phyloP scores from a whole-genome alignment of 2,329 filamentous ascomycete species.

The Zymoseptoria passerinii region DNA sequence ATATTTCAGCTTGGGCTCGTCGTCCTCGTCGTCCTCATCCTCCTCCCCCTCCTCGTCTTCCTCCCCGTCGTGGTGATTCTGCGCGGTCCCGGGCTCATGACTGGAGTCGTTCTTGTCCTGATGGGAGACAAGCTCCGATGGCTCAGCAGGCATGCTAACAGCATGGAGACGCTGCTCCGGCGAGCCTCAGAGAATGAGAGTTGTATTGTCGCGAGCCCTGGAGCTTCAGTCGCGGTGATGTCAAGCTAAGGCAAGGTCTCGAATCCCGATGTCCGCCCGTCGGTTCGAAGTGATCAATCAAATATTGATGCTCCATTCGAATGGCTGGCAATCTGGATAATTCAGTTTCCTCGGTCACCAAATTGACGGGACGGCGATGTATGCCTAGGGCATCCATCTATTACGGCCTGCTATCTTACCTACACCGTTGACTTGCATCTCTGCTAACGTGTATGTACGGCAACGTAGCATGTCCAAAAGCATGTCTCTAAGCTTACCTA shows the following conservation, averaged over 20 bases:
- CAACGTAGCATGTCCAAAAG: too few species aligned
- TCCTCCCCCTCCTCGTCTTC: conserved; percentile 45
- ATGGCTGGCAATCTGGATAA: too few species aligned
- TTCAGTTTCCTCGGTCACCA: too few species aligned
- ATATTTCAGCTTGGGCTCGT: conserved; percentile 92
- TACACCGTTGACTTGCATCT: too few species aligned
- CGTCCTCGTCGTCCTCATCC: conserved; percentile 76
- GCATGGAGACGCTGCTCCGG: conserved; percentile 18
- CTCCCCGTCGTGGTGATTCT: conserved; percentile 23
- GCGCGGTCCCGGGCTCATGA: conserved; percentile 3
- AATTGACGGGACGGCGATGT: too few species aligned
- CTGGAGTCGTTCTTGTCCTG: conserved; percentile 3
- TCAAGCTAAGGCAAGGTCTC: neutral
- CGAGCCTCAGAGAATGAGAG: neutral
- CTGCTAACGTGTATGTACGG: too few species aligned
- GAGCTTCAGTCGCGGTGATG: neutral
- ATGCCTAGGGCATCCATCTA: too few species aligned
- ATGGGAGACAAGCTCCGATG: conserved; percentile 19
- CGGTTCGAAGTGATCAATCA: neutral
- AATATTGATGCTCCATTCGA: too few species aligned
- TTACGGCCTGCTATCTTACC: too few species aligned
- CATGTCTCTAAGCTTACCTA: too few species aligned
- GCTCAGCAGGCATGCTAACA: conserved; percentile 32
- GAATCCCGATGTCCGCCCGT: neutral
- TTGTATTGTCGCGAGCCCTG: neutral